Base-by-base conservation (phyloP, 2,329 filamentous ascomycete genomes). In the Alternaria dauci region DNA sequence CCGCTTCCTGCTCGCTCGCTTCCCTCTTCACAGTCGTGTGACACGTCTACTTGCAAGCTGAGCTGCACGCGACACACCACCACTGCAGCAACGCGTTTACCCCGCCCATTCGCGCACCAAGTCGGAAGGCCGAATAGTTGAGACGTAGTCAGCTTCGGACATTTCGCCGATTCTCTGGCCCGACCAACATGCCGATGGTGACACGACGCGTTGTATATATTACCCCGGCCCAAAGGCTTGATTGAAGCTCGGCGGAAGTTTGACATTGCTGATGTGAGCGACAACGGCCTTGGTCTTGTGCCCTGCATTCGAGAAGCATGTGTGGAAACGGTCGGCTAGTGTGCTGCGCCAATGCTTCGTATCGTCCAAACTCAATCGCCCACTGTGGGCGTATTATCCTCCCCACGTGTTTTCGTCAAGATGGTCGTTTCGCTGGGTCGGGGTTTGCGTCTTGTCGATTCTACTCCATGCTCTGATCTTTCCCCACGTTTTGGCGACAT, bases 351-450 rank as follows among this genome's bases (percentile, higher is more conserved):
- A 48, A 48, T 25, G 14, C 46, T 48, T 34, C 7, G 46, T 36
- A 23, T n/a, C 18, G 9, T 36, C 23, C 9, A 34, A 48, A 28
- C 44, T 48, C 46, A 16, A 48, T 36, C 30, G 30, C 18, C 6
- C 32, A 41, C 36, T 42, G 14, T 30, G 25, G 47, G 50, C 55
- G 41, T 58, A 58, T 52, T 42, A 41, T 39, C 18, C 25, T 38
- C n/a, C 50, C 50, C 55, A 58, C 55, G 55, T 58, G 43, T 42
- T 54, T 43, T 25, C 18, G n/a, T 26, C 9, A 8, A 25, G 16
- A 47, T 43, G 18, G 36, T 28, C 18, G 41, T 34, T 28, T 58
- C 43, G 32, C 26, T 26, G 0, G 32, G 44, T 48, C 30, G 6
- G 44, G 44, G 23, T 23, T 52, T 28, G n/a, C 28, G 25, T 20